Conservation (phyloP, 2,329 filamentous ascomycete genomes). For the Diaporthe batatas region DNA sequence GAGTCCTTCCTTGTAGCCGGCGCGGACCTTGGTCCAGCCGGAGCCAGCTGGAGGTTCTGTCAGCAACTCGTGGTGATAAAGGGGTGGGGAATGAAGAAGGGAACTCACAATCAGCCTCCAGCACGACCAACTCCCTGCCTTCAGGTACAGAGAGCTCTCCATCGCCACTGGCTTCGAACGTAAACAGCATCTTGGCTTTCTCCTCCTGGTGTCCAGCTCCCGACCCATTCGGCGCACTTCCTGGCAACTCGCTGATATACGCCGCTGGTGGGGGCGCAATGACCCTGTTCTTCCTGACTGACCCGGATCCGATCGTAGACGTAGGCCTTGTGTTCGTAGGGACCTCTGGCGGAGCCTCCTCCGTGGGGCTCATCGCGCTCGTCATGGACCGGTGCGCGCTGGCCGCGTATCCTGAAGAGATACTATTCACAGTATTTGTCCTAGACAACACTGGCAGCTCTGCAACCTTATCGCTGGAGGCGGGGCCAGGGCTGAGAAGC, state of each 20-base stretch:
- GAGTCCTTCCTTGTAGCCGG: constrained; percentile 81
- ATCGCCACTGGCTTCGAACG: constrained; percentile 83
- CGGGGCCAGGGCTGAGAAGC: constrained; percentile 60
- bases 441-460: constrained; percentile 79
- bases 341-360: constrained; percentile 59
- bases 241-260: constrained; percentile 79
- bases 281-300: constrained; percentile 75
- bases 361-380: constrained; percentile 66
- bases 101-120: constrained; percentile 88
- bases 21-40: constrained; percentile 90
- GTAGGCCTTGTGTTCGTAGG: constrained; percentile 53
- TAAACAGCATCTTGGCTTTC: constrained; percentile 89
- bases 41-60: constrained; percentile 76
- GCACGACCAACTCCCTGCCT: constrained; percentile 79
- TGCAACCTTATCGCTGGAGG: constrained; percentile 60
- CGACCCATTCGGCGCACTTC: constrained; percentile 61
- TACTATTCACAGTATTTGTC: constrained; percentile 89
- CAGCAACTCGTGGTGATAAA: constrained; percentile 40
- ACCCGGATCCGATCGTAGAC: constrained; percentile 51
- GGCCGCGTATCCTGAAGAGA: constrained; percentile 88
- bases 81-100: background rate
- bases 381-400: constrained; percentile 83
- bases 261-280: constrained; percentile 88
- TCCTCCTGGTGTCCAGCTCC: constrained; percentile 53
- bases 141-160: constrained; percentile 87